These are phyloP conservation scores for Sicyos baderoa DNA, from an alignment of 306 rosid genomes.

Conservation along the genomic window DNA sequence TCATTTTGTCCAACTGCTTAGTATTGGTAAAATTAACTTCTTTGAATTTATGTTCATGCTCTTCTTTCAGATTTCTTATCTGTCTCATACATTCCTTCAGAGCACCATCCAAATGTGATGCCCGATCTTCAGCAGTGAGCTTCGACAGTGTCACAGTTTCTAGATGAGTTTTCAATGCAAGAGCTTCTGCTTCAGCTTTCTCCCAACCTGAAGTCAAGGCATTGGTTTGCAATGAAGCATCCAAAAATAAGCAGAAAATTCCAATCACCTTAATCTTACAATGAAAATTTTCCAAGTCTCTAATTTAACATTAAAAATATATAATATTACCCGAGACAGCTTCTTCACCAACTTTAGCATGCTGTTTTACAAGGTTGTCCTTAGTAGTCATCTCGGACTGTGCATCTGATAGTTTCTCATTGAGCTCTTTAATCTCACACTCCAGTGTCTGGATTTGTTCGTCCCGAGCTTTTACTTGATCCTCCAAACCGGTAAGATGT, in stretches of 20 bases:
- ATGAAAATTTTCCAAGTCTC: neutral
- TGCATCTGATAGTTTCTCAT: conserved; percentile 66
- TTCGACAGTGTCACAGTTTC: conserved; percentile 79
- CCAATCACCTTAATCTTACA: neutral
- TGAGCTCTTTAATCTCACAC: conserved; percentile 56
- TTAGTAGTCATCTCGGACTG: conserved; percentile 72
- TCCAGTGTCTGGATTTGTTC: conserved; percentile 63
- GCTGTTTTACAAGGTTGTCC: conserved; percentile 81
- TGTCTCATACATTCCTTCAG: conserved; percentile 96
- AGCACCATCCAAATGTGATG: conserved; percentile 91
- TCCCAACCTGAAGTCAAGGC: conserved; percentile 73
- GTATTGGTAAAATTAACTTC: conserved; percentile 69
- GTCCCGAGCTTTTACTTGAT: conserved; percentile 62
- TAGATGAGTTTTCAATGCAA: conserved; percentile 73
- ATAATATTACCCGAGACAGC: conserved; percentile 73
- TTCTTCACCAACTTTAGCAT: conserved; percentile 95
- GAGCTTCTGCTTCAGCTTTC: conserved; percentile 97
- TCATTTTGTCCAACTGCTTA: conserved; percentile 76
- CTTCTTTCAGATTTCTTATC: conserved; percentile 88
- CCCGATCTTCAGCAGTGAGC: conserved; percentile 86
- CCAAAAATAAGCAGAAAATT: conserved; percentile 1
- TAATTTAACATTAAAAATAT: neutral
- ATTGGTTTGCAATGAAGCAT: neutral
- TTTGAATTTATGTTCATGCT: conserved; percentile 77
- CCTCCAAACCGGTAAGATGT: conserved; percentile 72